Evolutionary conservation across 176 grass and related monocot species (phyloP).

Genomic region (Hordeum marinum): DNA sequence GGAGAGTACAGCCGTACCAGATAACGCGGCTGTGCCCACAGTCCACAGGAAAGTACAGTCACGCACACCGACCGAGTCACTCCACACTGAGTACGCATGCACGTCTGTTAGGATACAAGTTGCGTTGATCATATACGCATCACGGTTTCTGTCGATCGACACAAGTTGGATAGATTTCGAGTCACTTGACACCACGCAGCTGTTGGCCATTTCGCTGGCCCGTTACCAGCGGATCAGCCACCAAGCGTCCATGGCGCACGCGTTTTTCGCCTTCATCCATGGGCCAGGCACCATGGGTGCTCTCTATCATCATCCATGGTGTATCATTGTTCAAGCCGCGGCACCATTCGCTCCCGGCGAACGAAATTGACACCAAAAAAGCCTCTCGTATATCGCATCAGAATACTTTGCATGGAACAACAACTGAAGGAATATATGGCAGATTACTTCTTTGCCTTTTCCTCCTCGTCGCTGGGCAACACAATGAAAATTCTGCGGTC

Average conservation of each 20-base stretch:
- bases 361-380: background rate
- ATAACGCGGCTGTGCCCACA: constrained; percentile 7
- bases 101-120: background rate
- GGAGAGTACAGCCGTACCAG: background rate
- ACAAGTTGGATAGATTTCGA: background rate
- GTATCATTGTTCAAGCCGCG: background rate
- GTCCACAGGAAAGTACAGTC: background rate
- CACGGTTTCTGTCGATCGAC: background rate
- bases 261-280: background rate
- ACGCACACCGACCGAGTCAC: background rate
- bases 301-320: background rate
- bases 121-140: background rate
- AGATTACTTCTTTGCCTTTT: too few relatives aligned
- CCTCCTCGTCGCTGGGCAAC: too few relatives aligned
- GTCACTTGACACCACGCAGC: constrained; percentile 24
- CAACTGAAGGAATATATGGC: too few relatives aligned
- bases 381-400: background rate
- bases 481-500: too few relatives aligned
- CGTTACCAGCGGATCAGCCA: background rate
- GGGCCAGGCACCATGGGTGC: background rate
- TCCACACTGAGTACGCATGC: background rate
- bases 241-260: background rate
- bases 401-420: background rate
- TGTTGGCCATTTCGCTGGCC: background rate
- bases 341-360: background rate